These are phyloP conservation scores for Carex parvula DNA, from an alignment of 176 grass and related monocot genomes.

Conservation along the genomic window DNA sequence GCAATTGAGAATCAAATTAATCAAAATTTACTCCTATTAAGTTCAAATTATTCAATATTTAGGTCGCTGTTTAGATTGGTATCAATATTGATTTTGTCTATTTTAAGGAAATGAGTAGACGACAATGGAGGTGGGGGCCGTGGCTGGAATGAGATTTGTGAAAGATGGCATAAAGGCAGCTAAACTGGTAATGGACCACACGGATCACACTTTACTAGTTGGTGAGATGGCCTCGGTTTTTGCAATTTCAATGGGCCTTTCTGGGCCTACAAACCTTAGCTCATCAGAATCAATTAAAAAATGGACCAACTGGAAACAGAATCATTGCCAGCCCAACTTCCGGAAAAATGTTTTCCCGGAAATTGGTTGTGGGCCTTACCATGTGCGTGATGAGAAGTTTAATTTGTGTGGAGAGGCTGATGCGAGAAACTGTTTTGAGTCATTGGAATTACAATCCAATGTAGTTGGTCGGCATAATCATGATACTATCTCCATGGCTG, in stretches of 20 bases:
- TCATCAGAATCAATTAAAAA: slow-evolving; percentile 62
- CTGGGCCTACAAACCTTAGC: slow-evolving; percentile 76
- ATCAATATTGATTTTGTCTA: slow-evolving; percentile 8
- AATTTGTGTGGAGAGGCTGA: slow-evolving; percentile 23
- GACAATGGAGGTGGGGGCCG: slow-evolving; percentile 91
- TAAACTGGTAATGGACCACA: slow-evolving; percentile 83
- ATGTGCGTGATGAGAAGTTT: slow-evolving; percentile 16
- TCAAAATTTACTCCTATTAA: background rate
- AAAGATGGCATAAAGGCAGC: slow-evolving; percentile 85
- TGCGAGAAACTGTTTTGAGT: slow-evolving; percentile 29
- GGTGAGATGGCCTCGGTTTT: slow-evolving; percentile 85
- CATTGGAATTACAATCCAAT: slow-evolving; percentile 26
- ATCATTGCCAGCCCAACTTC: slow-evolving; percentile 83
- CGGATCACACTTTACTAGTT: slow-evolving; percentile 72
- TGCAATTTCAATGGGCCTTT: slow-evolving; percentile 96
- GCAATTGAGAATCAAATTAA: background rate
- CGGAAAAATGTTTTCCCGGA: slow-evolving; percentile 68
- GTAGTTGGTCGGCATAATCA: slow-evolving; percentile 56
- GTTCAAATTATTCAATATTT: background rate
- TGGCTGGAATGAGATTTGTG: slow-evolving; percentile 85
- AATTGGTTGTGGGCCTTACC: slow-evolving; percentile 60
- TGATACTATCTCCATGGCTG: slow-evolving; percentile 93
- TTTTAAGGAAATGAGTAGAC: slow-evolving; percentile 40
- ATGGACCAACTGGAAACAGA: slow-evolving; percentile 69
- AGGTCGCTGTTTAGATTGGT: background rate